Evolutionary conservation across 805 yeast species (phyloP), one percentile per base, ranked within the genome.

Genomic region (Starmerella sp.): DNA sequence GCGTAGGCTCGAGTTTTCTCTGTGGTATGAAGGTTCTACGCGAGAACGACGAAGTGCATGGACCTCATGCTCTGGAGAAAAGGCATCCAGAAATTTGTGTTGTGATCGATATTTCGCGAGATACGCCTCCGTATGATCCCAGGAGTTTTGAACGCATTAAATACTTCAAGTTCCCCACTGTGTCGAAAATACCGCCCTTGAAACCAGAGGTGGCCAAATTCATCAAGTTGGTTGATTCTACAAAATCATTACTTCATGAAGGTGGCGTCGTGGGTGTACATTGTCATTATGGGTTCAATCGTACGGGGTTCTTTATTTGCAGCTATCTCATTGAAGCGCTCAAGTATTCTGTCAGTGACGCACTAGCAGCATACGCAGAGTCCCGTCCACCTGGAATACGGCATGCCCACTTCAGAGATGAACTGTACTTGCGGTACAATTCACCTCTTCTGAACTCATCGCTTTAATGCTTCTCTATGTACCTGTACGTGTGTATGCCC

Each of bases 231-330:
- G 57, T 59, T 15, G 44, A 54, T 10, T 9, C 50, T 3, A 15
- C 52, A 10, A 81, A 79, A 47, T 73, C 79, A 17, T 62, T 77
- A 31, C 60, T 54, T 22, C 54, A 61, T 4, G 57, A 38, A 22
- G 63, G 61, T 15, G 78, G 78, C 5, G 67, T 73, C 30, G 69
- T 83, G 6, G 87, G 77, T 0, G 84, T 85, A 7, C 93, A 85
- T 66, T 84, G 93, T 65, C 93, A 84, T 66, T 84, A 84, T 64
- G 93, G 91, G 6, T 86, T 84, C 68, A 84, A 84, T 66, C 71
- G 91, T 54, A 84, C 91, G 0, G 91, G 93, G 2, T 84, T 79
- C 62, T 72, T 85, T 51, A 78, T 84, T 17, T 81, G 86, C 64
- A 78, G 85, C 63, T 85, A 81, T 64, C 69, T 84, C 62, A 74